These are phyloP conservation scores for Glutinoglossum americanum DNA, from an alignment of 495 filamentous ascomycete genomes.

Conservation along the genomic window DNA sequence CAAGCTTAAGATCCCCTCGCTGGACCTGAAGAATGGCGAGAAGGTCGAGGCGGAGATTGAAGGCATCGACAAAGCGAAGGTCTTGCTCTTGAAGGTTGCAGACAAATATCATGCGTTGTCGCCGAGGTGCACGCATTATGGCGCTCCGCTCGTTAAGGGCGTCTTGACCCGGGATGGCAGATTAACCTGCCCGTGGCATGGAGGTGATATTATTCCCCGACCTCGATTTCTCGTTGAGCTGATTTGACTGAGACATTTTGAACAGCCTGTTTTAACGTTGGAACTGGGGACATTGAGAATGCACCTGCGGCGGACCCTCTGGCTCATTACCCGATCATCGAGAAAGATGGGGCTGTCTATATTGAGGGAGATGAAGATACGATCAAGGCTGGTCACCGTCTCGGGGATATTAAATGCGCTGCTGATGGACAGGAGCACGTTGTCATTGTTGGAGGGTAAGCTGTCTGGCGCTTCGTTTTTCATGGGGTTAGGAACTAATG, in stretches of 20 bases:
- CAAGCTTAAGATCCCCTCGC: constrained; percentile 59
- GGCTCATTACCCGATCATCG: constrained; percentile 52
- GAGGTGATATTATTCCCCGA: constrained; percentile 32
- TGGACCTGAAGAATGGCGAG: constrained; percentile 52
- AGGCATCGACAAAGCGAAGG: constrained; percentile 64
- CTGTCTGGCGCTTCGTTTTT: background rate
- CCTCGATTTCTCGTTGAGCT: background rate
- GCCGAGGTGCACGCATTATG: constrained; percentile 86
- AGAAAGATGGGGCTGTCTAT: constrained; percentile 66
- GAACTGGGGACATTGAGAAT: constrained; percentile 85
- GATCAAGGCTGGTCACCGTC: constrained; percentile 56
- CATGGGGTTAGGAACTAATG: background rate
- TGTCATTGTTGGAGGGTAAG: constrained; percentile 66
- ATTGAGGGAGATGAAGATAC: constrained; percentile 56
- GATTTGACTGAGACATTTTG: constrained; percentile 6
- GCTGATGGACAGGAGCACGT: constrained; percentile 45
- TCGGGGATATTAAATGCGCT: constrained; percentile 50
- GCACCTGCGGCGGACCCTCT: constrained; percentile 73
- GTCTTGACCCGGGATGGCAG: constrained; percentile 63
- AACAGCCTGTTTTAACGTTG: constrained; percentile 71
- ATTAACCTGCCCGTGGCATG: constrained; percentile 88
- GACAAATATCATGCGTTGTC: constrained; percentile 58
- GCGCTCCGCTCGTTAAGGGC: constrained; percentile 66
- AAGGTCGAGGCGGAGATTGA: constrained; percentile 83
- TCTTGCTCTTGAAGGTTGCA: constrained; percentile 58